Percentiles rank a stretch among this genome's conserved stretches.
Conservation (phyloP, 768 basidiomycete genomes). For the Lanmaoa rubissima region DNA sequence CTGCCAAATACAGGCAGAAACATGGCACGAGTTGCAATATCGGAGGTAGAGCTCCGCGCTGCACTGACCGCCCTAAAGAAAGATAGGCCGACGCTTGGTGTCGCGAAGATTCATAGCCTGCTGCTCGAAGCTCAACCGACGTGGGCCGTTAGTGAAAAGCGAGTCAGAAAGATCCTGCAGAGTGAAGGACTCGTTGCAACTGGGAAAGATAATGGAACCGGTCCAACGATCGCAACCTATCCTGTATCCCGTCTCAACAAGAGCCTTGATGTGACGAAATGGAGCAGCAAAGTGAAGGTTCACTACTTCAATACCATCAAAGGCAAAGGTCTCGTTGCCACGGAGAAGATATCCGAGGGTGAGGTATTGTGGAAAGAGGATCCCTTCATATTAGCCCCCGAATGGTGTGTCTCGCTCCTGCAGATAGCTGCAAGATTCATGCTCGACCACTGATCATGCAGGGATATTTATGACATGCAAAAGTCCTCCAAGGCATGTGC, state of each 20-base stretch:
- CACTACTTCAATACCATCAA: constrained; percentile 65
- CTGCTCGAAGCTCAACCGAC: constrained; percentile 57
- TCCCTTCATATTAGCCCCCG: constrained; percentile 77
- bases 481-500: constrained; percentile 58
- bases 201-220: constrained; percentile 1
- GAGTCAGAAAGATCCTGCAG: constrained; percentile 70
- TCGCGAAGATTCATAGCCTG: constrained; percentile 65
- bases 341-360: constrained; percentile 60
- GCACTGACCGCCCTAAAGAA: constrained; percentile 55
- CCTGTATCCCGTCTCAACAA: constrained; percentile 67
- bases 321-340: constrained; percentile 83
- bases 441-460: constrained; percentile 29
- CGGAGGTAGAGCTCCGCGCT: constrained; percentile 58
- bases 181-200: constrained; percentile 47
- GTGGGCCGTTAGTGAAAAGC: constrained; percentile 85
- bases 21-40: constrained; percentile 19
- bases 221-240: constrained; percentile 31
- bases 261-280: constrained; percentile 57
- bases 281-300: constrained; percentile 64
- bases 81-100: constrained; percentile 62
- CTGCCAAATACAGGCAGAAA: not conserved
- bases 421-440: not conserved
- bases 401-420: constrained; percentile 52
- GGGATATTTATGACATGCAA: constrained; percentile 79
- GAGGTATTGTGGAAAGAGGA: constrained; percentile 86